Percentiles rank a stretch among this genome's conserved stretches.
phyloP scores from a whole-genome alignment of 192 early-diverging fungal genomes.

The Phlyctochytrium bullatum region DNA sequence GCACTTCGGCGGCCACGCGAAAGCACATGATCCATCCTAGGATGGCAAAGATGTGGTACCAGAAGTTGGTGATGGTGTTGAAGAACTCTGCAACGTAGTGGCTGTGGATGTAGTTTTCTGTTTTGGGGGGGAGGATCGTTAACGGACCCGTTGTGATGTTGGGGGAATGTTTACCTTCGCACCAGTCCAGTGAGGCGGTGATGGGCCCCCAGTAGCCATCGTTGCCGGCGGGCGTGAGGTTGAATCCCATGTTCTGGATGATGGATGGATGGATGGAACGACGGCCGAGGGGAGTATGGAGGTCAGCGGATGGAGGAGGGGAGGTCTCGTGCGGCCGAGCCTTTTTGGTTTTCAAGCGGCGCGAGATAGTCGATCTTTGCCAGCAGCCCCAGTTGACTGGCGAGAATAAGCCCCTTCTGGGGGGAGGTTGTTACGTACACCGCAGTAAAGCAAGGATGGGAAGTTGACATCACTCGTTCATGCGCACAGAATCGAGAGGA shows the following conservation, averaged over 20 bases:
- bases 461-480: too few species aligned
- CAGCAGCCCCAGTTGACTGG: too few species aligned
- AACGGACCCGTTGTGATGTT: neutral
- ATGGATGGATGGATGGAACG: too few species aligned
- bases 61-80: conserved; percentile 71
- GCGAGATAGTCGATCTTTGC: too few species aligned
- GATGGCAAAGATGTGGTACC: conserved; percentile 58
- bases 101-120: conserved; percentile 69
- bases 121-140: neutral
- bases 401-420: too few species aligned
- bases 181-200: conserved; percentile 46
- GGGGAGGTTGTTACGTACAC: too few species aligned
- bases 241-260: conserved; percentile 34
- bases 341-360: too few species aligned
- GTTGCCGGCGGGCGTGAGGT: conserved; percentile 21
- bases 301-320: too few species aligned
- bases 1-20: conserved; percentile 44
- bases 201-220: conserved; percentile 30
- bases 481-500: too few species aligned
- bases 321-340: too few species aligned
- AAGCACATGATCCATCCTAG: conserved; percentile 57
- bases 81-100: conserved; percentile 77
- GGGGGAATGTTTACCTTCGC: conserved; percentile 63
- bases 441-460: too few species aligned
- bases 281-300: too few species aligned